A percentile compares a stretch with the other conserved stretches of the same genome.
phyloP scores from a whole-genome alignment of 805 yeast species.

The Wickerhamomyces chaumierensis region DNA sequence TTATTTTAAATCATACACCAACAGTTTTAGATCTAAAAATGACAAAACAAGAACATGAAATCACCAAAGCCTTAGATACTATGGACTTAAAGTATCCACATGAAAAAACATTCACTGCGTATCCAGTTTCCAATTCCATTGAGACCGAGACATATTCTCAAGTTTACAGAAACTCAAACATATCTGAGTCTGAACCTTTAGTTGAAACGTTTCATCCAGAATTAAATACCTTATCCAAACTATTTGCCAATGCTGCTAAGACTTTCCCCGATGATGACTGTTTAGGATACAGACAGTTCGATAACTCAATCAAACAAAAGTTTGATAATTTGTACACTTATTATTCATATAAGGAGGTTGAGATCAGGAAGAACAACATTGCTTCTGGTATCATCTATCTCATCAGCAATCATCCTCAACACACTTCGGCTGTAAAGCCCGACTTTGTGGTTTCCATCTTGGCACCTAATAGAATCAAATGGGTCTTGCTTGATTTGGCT shows the following conservation, averaged over 20 bases:
- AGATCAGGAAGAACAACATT: constrained; percentile 21
- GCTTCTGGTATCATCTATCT: constrained; percentile 29
- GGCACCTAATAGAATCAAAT: constrained; percentile 46
- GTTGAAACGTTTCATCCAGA: constrained; percentile 13
- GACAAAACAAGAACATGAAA: no score
- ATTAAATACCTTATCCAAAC: constrained; percentile 27
- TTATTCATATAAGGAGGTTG: constrained; percentile 21
- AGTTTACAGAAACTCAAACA: constrained; percentile 28
- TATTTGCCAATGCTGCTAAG: constrained; percentile 25
- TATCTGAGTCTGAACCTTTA: constrained; percentile 9
- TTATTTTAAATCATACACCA: no score
- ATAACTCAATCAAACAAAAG: constrained; percentile 10
- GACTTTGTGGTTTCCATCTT: constrained; percentile 42
- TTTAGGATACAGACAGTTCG: constrained; percentile 24
- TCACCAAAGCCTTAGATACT: background rate
- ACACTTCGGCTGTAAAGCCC: constrained; percentile 9
- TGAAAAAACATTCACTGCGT: background rate
- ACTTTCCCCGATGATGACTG: constrained; percentile 21
- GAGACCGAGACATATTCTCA: constrained; percentile 31
- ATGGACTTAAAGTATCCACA: background rate
- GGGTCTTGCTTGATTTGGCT: constrained; percentile 59
- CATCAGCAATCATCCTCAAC: constrained; percentile 11
- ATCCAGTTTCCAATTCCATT: constrained; percentile 5
- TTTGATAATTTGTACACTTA: constrained; percentile 16
- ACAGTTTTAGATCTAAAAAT: no score